These are phyloP conservation scores for Zygoascus hellenicus DNA, from an alignment of 1,139 yeast genomes.

Conservation along the genomic window DNA sequence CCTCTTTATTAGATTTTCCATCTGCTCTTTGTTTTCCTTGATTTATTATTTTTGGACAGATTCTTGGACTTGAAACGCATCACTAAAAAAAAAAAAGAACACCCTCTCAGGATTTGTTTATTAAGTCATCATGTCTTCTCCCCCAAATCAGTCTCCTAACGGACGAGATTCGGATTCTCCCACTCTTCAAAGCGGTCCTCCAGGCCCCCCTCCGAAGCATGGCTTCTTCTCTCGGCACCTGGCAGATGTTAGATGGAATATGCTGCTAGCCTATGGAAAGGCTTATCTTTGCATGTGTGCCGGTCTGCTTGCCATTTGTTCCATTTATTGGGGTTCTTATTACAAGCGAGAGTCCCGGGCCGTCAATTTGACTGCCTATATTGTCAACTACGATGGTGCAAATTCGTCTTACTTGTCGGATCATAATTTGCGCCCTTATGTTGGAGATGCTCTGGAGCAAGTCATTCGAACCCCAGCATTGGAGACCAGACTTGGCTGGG, in stretches of 20 bases:
- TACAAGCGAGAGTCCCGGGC: slow-evolving; percentile 39
- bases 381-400: slow-evolving; percentile 43
- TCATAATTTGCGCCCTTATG: slow-evolving; percentile 27
- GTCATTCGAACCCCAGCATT: slow-evolving; percentile 20
- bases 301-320: slow-evolving; percentile 33
- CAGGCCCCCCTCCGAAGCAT: slow-evolving; percentile 5
- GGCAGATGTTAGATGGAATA: not conserved
- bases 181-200: too few species aligned
- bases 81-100: too few species aligned
- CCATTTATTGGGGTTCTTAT: slow-evolving; percentile 59
- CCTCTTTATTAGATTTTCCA: too few species aligned
- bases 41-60: too few species aligned
- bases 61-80: too few species aligned
- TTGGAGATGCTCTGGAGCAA: slow-evolving; percentile 36
- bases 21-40: too few species aligned
- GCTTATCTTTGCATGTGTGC: slow-evolving; percentile 9
- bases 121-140: too few species aligned
- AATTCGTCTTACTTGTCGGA: slow-evolving; percentile 20
- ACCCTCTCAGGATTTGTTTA: too few species aligned
- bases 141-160: too few species aligned
- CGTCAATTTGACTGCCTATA: slow-evolving; percentile 41
- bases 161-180: too few species aligned
- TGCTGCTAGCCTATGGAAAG: slow-evolving; percentile 1
- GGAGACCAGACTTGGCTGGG: slow-evolving; percentile 31
- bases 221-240: slow-evolving; percentile 1